These are phyloP conservation scores for Lathyrus oleraceus DNA, from an alignment of 306 rosid genomes.

Conservation along the genomic window DNA sequence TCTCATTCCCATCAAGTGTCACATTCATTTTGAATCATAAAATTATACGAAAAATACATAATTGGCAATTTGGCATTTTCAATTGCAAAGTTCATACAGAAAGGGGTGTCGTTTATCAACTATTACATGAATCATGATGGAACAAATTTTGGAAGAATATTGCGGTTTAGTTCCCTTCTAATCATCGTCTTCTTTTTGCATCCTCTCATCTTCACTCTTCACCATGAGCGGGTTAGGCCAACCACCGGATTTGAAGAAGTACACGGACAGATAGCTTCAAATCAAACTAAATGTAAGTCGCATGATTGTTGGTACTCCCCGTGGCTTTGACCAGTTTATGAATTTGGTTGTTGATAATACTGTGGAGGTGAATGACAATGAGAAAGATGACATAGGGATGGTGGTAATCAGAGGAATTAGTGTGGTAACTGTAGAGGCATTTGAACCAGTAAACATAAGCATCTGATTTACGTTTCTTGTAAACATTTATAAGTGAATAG, in stretches of 20 bases:
- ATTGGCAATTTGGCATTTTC: too few species aligned
- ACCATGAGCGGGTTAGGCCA: conserved; percentile 83
- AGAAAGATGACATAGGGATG: too few species aligned
- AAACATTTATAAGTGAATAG: background rate
- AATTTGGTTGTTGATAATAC: conserved; percentile 90
- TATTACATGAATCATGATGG: too few species aligned
- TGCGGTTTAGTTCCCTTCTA: background rate
- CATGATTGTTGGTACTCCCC: conserved; percentile 86
- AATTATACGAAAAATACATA: too few species aligned
- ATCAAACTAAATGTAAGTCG: conserved; percentile 86
- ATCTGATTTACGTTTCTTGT: conserved; percentile 25
- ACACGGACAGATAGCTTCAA: too few species aligned
- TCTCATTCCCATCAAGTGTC: too few species aligned
- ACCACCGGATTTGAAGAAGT: too few species aligned
- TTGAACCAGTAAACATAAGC: conserved; percentile 81
- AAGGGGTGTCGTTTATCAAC: too few species aligned
- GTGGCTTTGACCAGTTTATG: conserved; percentile 97
- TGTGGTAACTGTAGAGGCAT: conserved; percentile 97
- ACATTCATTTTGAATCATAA: too few species aligned
- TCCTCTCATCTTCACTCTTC: conserved; percentile 10
- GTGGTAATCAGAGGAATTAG: conserved; percentile 91
- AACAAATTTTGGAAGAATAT: too few species aligned
- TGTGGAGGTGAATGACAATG: too few species aligned
- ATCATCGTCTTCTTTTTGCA: background rate
- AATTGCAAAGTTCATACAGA: too few species aligned